Evolutionary conservation across 345 rosid genomes (phyloP).

Genomic region (Euphorbia pulcherrima): DNA sequence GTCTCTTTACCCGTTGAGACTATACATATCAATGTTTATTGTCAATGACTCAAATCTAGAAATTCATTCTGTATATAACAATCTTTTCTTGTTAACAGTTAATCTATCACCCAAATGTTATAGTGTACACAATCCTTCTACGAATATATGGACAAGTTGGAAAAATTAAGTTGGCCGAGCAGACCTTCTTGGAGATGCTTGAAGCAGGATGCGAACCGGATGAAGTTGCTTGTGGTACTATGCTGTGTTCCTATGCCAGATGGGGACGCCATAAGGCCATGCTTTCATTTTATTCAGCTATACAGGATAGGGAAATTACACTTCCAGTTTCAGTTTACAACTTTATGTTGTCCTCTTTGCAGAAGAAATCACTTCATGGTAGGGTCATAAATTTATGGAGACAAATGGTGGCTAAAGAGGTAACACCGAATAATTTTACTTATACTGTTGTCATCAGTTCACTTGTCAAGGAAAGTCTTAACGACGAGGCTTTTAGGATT

Average conservation of each 20-base stretch:
- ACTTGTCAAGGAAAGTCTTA: constrained; percentile 51
- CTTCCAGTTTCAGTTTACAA: constrained; percentile 72
- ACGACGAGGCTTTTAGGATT: constrained; percentile 51
- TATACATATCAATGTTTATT: neutral
- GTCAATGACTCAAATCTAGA: neutral
- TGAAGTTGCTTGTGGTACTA: constrained; percentile 88
- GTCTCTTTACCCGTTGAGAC: neutral
- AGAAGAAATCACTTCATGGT: constrained; percentile 72
- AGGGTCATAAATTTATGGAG: constrained; percentile 68
- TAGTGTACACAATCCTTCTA: constrained; percentile 69
- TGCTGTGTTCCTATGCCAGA: constrained; percentile 88
- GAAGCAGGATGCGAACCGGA: constrained; percentile 87
- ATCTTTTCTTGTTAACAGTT: constrained; percentile 61
- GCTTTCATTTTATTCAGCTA: constrained; percentile 68
- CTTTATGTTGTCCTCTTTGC: constrained; percentile 88
- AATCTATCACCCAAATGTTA: constrained; percentile 67
- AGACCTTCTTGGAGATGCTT: constrained; percentile 87
- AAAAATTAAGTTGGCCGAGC: constrained; percentile 78
- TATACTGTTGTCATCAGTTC: constrained; percentile 75
- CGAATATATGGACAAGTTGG: constrained; percentile 84
- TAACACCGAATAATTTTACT: constrained; percentile 56
- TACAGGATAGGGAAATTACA: constrained; percentile 53
- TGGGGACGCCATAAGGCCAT: constrained; percentile 87
- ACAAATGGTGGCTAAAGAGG: constrained; percentile 54
- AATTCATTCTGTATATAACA: constrained; percentile 36